Base-by-base conservation (phyloP, 345 rosid species). In the Excoecaria cochinchinensis region DNA sequence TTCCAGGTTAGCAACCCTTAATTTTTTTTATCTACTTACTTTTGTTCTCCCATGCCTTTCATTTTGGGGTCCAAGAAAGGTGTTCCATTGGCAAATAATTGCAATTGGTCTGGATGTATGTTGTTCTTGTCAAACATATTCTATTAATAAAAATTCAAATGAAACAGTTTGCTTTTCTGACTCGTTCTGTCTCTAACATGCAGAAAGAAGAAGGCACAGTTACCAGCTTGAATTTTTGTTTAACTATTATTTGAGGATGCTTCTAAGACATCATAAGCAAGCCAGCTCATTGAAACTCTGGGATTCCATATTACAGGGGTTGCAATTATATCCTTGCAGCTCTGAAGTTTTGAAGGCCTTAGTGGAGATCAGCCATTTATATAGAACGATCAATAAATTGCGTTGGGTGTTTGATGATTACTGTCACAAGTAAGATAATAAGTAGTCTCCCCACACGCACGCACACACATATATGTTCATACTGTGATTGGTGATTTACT, bases 201-300 rank as follows among this genome's bases (percentile, higher is more conserved):
- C 88, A 92, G 99, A 91, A 81, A 89, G 97, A 85, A 90, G 89
- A 80, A 80, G 87, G 74, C 88, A 84, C 62, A 89, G 92, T 81
- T 74, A 87, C 80, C 91, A 88, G 55, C 90, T 95, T 50, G 97
- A 95, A 76, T 76, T 71, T 78, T 78, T 95, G 78, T 86, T 82
- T 74, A 82, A 80, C 74, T 86, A 78, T 79, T 86, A 87, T 72
- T 75, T 86, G 82, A 89, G 81, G 86, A 86, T 93, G 91, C 91
- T 91, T 74, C 84, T 74, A 80, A 88, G 91, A 81, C 90, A 93
- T 86, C 87, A 84, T 65, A 82, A 82, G 83, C 87, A 85, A 77
- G 79, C 85, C 78, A 77, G 80, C 83, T 77, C 87, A 78, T 77
- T 92, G 57, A 87, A 84, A 81, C 81, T 89, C 36, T 95, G 92